These are phyloP conservation scores for Dactylonectria macrodidyma DNA, from an alignment of 2,329 filamentous ascomycete species.

Conservation along the genomic window DNA sequence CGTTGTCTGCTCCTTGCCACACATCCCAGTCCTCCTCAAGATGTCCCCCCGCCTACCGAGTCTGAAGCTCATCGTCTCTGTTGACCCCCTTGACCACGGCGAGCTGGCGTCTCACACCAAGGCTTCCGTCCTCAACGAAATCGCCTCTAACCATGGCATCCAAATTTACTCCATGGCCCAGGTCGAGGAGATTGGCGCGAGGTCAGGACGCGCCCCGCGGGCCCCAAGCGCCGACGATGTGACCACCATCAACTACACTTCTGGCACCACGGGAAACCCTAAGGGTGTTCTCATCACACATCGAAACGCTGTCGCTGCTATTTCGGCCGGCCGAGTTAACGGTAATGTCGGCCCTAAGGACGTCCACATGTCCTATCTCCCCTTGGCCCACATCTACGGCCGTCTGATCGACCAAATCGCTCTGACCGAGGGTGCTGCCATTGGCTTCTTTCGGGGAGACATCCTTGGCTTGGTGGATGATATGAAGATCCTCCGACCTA, in stretches of 20 bases:
- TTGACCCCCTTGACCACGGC: conserved; percentile 86
- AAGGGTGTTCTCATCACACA: conserved; percentile 91
- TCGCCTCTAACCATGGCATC: conserved; percentile 83
- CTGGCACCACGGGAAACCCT: conserved; percentile 85
- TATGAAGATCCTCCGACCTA: conserved; percentile 88
- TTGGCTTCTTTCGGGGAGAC: conserved; percentile 97
- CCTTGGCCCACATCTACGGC: conserved; percentile 94
- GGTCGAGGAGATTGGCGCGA: conserved; percentile 85
- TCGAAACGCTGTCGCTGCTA: conserved; percentile 81
- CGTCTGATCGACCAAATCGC: conserved; percentile 85
- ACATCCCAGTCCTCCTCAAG: conserved; percentile 86
- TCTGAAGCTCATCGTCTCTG: conserved; percentile 88
- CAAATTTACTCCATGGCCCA: conserved; percentile 84
- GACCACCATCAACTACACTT: conserved; percentile 93
- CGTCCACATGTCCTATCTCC: conserved; percentile 87
- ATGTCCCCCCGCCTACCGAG: conserved; percentile 81
- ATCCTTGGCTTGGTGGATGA: conserved; percentile 90
- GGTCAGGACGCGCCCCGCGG: conserved; percentile 78
- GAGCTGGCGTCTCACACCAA: conserved; percentile 86
- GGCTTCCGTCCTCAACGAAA: conserved; percentile 79
- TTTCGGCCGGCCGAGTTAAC: conserved; percentile 72
- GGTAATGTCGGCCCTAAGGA: conserved; percentile 68
- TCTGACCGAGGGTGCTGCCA: conserved; percentile 78
- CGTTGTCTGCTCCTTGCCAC: conserved; percentile 84
- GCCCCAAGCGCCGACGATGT: conserved; percentile 82